Evolutionary conservation across 1,284 basidiomycete genomes (phyloP), one percentile per base, ranked within the genome.

Genomic region (Lentinula novae-zelandiae): DNA sequence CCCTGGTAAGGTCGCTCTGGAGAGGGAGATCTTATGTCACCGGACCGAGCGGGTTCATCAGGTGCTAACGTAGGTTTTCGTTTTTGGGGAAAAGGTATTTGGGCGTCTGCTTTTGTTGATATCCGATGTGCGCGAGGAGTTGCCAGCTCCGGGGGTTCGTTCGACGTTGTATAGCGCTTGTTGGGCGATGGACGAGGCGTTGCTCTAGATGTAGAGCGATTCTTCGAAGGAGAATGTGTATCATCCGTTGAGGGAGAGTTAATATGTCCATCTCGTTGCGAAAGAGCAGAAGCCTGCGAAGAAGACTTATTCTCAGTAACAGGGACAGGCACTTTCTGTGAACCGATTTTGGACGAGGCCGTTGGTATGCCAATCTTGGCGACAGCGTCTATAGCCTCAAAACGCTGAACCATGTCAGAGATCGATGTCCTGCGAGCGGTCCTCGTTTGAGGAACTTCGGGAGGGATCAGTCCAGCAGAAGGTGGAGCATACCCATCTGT

Each of bases 1-100:
- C 91, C 90, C 68, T 85, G 86, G 70, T 87, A 93, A 44, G 89
- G 86, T 60, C 81, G 80, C 68, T 93, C 90, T 7, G 89, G 87
- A 22, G 88, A 88, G 7, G 86, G 75, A 15, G 86, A 76, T 17
- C 80, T 75, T 52, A 67, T 67, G 49, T 74, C 73, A 20, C 63
- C 65, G 13, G 60, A 66, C 49, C 61, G 58, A 56, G 39, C 58
- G 27, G 66, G 66, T 15, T 61, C 31, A 38, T 79, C 78, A 20
- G 72, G 72, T n/a, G 70, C 61, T 13, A 69, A 60, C 38, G 69
- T 57, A 17, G 67, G 57, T 60, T 71, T 73, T 44, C 69, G 73
- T 39, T 64, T 61, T 51, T 66, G 61, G 63, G 70, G 59, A 10
- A 42, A 46, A 20, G 55, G n/a, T 55, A 58, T 46, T 58, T 64